Percentiles rank a stretch among this genome's conserved stretches.
phyloP scores from a whole-genome alignment of 2,329 filamentous ascomycete genomes.

The Epichloe glyceriae region DNA sequence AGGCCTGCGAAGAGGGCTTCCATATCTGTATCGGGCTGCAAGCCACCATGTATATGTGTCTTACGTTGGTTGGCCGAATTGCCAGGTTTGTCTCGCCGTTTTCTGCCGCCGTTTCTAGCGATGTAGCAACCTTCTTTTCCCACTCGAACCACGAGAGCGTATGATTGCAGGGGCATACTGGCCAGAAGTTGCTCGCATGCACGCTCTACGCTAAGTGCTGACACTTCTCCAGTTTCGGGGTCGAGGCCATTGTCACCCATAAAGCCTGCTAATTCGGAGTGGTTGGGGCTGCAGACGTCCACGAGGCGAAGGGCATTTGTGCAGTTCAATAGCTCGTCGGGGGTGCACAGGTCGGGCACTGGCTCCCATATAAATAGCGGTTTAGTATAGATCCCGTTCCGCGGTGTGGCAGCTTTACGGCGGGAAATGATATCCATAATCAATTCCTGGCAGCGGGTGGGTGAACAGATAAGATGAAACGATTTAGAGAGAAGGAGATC shows the following conservation, averaged over 20 bases:
- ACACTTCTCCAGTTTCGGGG: constrained; percentile 40
- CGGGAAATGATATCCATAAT: constrained; percentile 56
- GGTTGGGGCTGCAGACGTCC: constrained; percentile 65
- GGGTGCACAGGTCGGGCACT: constrained; percentile 74
- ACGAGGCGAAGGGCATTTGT: constrained; percentile 49
- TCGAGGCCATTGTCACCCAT: constrained; percentile 53
- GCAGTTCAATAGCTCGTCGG: constrained; percentile 51
- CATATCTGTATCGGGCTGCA: constrained; percentile 50
- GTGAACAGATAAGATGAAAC: constrained; percentile 81
- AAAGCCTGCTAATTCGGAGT: constrained; percentile 74
- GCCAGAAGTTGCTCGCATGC: constrained; percentile 49
- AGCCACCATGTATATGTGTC: constrained; percentile 33
- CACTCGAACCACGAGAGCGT: constrained; percentile 55
- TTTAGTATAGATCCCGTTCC: constrained; percentile 27
- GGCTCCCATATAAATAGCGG: constrained; percentile 91
- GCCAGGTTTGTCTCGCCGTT: constrained; percentile 7
- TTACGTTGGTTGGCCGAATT: constrained; percentile 19
- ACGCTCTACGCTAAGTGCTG: constrained; percentile 38
- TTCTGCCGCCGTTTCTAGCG: constrained; percentile 43
- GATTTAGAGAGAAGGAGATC: constrained; percentile 57
- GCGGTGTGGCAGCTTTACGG: constrained; percentile 27
- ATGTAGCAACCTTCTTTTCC: constrained; percentile 61
- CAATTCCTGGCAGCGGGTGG: constrained; percentile 62
- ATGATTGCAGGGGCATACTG: constrained; percentile 51
- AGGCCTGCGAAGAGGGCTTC: constrained; percentile 47